Conservation (phyloP, 2,329 filamentous ascomycete species). For the Pyrenophora graminea region DNA sequence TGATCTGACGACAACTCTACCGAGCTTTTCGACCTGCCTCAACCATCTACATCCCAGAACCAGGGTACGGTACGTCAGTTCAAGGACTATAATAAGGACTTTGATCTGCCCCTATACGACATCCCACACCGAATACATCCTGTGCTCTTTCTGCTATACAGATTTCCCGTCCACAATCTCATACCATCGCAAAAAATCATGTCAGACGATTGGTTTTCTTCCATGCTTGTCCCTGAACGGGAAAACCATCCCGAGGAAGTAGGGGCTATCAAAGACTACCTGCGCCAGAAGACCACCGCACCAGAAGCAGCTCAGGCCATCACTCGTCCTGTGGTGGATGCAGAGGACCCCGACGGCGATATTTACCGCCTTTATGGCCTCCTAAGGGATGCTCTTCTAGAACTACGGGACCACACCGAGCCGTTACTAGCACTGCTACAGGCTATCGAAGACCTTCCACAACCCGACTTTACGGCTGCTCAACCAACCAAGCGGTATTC, state of each 20-base stretch:
- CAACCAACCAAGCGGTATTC: neutral
- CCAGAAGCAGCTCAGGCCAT: conserved; percentile 13
- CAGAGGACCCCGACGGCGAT: neutral
- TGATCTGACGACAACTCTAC: no score
- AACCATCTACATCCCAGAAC: no score
- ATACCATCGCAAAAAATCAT: neutral
- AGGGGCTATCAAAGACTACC: conserved; percentile 13
- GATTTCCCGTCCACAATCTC: no score
- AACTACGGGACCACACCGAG: conserved; percentile 1
- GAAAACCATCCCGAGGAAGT: conserved; percentile 15
- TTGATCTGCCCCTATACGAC: no score
- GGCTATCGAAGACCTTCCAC: conserved; percentile 6
- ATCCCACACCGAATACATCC: no score
- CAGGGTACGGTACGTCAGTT: no score
- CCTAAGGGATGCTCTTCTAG: conserved; percentile 11
- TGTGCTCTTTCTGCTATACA: no score
- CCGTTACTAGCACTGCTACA: conserved; percentile 5
- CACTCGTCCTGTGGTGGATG: neutral
- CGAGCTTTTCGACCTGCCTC: no score
- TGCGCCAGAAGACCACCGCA: conserved; percentile 2
- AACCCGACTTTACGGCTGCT: neutral
- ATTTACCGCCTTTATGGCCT: conserved; percentile 4
- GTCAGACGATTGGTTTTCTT: conserved; percentile 14
- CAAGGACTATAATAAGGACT: no score
- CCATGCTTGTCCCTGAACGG: conserved; percentile 9